phyloP scores from a whole-genome alignment of 805 yeast species.

The Saccharomycopsis microspora region DNA sequence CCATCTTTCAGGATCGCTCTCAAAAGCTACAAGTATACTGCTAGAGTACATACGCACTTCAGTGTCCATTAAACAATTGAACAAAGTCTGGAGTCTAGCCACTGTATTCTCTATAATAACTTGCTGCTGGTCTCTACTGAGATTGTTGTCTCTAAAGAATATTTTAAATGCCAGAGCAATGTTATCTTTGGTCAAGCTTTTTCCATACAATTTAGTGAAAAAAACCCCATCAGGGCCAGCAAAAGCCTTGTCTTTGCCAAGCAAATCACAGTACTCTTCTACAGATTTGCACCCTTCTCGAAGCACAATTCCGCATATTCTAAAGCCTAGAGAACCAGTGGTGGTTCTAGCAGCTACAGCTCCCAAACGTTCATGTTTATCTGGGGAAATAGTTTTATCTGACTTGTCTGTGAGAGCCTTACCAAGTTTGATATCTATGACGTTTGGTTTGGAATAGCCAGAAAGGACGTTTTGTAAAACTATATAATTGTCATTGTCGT shows the following conservation, averaged over 20 bases:
- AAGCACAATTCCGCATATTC: slow-evolving; percentile 78
- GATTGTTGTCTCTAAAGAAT: slow-evolving; percentile 31
- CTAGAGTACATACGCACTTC: slow-evolving; percentile 63
- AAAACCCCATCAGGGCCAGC: slow-evolving; percentile 19
- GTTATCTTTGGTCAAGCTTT: slow-evolving; percentile 35
- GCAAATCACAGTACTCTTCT: not conserved
- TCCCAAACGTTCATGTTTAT: slow-evolving; percentile 49
- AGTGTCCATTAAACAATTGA: slow-evolving; percentile 47
- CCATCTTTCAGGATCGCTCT: slow-evolving; percentile 53
- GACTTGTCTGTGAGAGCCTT: slow-evolving; percentile 45
- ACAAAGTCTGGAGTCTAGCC: slow-evolving; percentile 53
- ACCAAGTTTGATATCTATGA: slow-evolving; percentile 82
- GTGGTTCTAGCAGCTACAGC: slow-evolving; percentile 65
- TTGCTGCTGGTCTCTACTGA: slow-evolving; percentile 24
- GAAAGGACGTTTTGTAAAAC: slow-evolving; percentile 62
- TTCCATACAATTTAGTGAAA: slow-evolving; percentile 64
- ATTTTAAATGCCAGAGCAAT: slow-evolving; percentile 33
- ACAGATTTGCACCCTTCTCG: slow-evolving; percentile 26
- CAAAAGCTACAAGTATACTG: slow-evolving; percentile 64
- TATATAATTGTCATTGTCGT: slow-evolving; percentile 27
- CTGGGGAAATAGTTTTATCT: slow-evolving; percentile 35
- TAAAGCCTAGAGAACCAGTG: slow-evolving; percentile 60
- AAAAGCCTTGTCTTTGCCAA: slow-evolving; percentile 18
- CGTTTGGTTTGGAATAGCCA: slow-evolving; percentile 54
- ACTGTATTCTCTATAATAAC: slow-evolving; percentile 35